Evolutionary conservation across 2,329 filamentous ascomycete genomes (phyloP).

Genomic region (Penicillium crustosum): DNA sequence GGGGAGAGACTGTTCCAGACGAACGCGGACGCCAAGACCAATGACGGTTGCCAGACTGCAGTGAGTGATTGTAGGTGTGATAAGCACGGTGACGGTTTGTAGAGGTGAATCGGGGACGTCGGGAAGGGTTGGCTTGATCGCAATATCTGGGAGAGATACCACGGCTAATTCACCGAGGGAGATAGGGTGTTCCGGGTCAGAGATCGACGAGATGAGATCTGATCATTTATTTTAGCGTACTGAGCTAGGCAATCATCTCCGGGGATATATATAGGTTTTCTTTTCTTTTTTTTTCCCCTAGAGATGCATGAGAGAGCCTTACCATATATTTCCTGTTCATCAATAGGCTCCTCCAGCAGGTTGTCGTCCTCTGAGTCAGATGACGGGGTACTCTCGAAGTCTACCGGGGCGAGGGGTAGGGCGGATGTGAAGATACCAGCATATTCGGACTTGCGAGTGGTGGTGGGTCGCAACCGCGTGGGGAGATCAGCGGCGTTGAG

Average conservation of each 20-base stretch:
- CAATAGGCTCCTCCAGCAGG: constrained; percentile 74
- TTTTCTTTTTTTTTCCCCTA: neutral
- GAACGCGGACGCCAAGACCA: constrained; percentile 85
- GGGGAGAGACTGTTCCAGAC: constrained; percentile 85
- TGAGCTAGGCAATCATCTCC: neutral
- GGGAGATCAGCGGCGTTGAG: constrained; percentile 85
- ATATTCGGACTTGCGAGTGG: constrained; percentile 43
- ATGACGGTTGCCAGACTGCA: constrained; percentile 96
- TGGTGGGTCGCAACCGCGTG: constrained; percentile 59
- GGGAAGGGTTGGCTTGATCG: constrained; percentile 68
- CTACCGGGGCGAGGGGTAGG: constrained; percentile 48
- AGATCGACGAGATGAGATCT: constrained; percentile 94
- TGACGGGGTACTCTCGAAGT: constrained; percentile 39
- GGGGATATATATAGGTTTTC: too few species aligned
- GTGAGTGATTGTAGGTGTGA: constrained; percentile 95
- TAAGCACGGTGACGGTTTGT: constrained; percentile 76
- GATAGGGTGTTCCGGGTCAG: constrained; percentile 93
- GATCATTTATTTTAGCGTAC: constrained; percentile 4
- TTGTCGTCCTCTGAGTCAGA: constrained; percentile 54
- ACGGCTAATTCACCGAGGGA: constrained; percentile 91
- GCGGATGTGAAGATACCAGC: constrained; percentile 54
- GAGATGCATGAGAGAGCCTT: constrained; percentile 15
- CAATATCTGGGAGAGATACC: constrained; percentile 92
- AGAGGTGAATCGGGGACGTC: constrained; percentile 59
- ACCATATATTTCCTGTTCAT: constrained; percentile 97